Evolutionary conservation across 176 grass and related monocot genomes (phyloP), one percentile per base, ranked within the genome.

Genomic region (Alopecurus myosuroides): DNA sequence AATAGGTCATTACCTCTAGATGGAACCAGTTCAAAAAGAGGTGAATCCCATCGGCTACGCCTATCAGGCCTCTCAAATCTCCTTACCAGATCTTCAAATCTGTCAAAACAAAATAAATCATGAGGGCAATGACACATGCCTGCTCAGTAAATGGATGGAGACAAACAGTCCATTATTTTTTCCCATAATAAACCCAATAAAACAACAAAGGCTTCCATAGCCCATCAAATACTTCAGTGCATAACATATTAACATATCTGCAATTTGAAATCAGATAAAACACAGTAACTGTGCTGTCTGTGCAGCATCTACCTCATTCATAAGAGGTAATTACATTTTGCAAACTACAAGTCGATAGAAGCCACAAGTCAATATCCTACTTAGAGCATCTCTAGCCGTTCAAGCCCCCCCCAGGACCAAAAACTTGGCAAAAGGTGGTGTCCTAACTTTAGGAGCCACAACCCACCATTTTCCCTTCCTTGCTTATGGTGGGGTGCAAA

Each of bases 41-140:
- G 95, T 22, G 96, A 98, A 87, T 95, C 96, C 96, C 93, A 98
- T 66, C 91, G 93, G 57, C 90, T 95, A 44, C 85, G 87, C 41
- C 87, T 89, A 55, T 95, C 93, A 67, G 96, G 96, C 87, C 74
- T 98, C 91, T 98, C 96, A 77, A 98, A 95, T 90, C 96, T 92
- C 37, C 73, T 82, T 34, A 76, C 86, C 34, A 98, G 74, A 79
- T 98, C 96, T 78, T 98, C 96, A 90, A 98, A 94, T 90, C 96
- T 98, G 79, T 68, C 74, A 46, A 1, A 13, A 51, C 17, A 82
- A 61, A 87, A 87, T 19, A 85, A 22, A 3, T 31, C 25, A 57
- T 77, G 26, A 86, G 33, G 33, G 48, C 53, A 52, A 56, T 52
- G 48, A 39, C 6, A 60, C 33, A 30, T 36, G 29, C 77, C 29